phyloP scores from a whole-genome alignment of 768 basidiomycete species.

The Pisolithus sp. region DNA sequence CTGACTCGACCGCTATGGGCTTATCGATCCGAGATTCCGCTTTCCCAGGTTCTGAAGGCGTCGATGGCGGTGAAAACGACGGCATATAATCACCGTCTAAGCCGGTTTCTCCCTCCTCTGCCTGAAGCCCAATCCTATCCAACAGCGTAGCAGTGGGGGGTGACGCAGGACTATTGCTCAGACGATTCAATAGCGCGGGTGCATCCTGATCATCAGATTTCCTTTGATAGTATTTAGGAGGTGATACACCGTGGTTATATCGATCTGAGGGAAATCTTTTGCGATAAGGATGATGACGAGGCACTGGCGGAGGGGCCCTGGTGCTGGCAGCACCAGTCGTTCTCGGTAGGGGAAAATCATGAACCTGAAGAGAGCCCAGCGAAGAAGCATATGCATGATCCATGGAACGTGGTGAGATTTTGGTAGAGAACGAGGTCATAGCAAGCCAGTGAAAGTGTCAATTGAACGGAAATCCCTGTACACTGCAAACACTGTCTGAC shows the following conservation, averaged over 20 bases:
- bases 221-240: neutral
- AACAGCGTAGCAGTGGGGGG: slow-evolving; percentile 10
- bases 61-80: neutral
- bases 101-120: slow-evolving; percentile 1
- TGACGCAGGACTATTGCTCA: slow-evolving; percentile 7
- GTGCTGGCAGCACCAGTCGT: too few species aligned
- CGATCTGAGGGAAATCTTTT: neutral
- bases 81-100: neutral
- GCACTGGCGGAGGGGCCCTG: neutral
- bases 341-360: too few species aligned
- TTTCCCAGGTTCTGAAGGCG: slow-evolving; percentile 14
- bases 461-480: too few species aligned
- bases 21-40: neutral
- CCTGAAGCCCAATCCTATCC: slow-evolving; percentile 15
- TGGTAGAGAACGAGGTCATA: neutral
- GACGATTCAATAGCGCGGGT: slow-evolving; percentile 6
- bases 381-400: neutral
- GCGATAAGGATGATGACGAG: neutral
- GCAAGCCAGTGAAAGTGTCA: neutral
- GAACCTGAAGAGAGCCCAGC: too few species aligned
- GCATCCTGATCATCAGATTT: neutral
- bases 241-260: neutral
- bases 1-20: neutral
- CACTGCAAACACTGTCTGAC: too few species aligned
- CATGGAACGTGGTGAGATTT: neutral